A percentile compares a stretch with the other conserved stretches of the same genome.
Conservation (phyloP, 202 grass and related monocot genomes). For the Panicum virgatum region DNA sequence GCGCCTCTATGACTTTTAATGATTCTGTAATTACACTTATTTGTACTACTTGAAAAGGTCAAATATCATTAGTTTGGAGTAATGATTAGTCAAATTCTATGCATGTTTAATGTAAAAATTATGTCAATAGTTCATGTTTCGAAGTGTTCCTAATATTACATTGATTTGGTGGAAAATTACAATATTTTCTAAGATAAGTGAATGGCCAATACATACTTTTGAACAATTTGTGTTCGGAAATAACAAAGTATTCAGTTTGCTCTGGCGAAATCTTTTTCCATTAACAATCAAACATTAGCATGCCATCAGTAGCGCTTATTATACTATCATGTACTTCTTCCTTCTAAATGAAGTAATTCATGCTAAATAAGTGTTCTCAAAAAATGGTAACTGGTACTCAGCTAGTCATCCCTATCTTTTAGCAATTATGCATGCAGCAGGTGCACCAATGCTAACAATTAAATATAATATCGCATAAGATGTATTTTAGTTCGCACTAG, state of each 20-base stretch:
- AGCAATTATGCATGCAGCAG: too few species aligned
- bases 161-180: background rate
- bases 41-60: background rate
- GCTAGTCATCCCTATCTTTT: too few species aligned
- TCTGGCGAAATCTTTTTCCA: background rate
- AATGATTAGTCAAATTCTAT: background rate
- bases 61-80: background rate
- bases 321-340: background rate
- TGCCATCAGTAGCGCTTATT: background rate
- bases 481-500: conserved; percentile 8
- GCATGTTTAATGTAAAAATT: background rate
- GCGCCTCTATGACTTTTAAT: conserved; percentile 23
- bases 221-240: background rate
- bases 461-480: conserved; percentile 31
- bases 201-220: background rate
- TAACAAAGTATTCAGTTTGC: background rate
- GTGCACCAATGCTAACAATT: conserved; percentile 15
- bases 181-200: background rate
- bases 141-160: background rate
- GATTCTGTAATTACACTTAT: background rate
- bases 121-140: background rate
- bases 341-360: too few species aligned
- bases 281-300: background rate
- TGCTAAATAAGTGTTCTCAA: too few species aligned
- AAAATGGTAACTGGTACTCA: too few species aligned